Percentiles rank a stretch among this genome's conserved stretches.
These are phyloP conservation scores for Microbotryum scabiosae DNA, from an alignment of 1,284 basidiomycete genomes.

Conservation along the genomic window DNA sequence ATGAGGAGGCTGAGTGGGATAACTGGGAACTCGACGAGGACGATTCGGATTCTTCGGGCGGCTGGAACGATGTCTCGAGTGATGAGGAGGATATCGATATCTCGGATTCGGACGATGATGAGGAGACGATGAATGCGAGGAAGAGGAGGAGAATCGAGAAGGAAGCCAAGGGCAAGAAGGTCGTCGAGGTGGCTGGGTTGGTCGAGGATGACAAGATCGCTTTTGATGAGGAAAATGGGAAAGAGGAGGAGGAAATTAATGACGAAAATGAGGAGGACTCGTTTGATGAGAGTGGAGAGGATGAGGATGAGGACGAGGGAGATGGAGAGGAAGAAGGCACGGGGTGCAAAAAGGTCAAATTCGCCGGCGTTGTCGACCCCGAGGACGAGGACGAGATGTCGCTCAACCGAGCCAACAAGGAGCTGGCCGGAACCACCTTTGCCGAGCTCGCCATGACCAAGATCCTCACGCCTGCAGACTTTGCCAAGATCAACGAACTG, in stretches of 20 bases:
- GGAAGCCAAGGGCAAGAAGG: slow-evolving; percentile 8
- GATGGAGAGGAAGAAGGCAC: slow-evolving; percentile 34
- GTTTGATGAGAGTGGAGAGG: slow-evolving; percentile 25
- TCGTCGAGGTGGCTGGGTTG: slow-evolving; percentile 12
- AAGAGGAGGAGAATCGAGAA: slow-evolving; percentile 4
- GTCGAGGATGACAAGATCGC: slow-evolving; percentile 27
- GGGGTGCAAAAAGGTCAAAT: slow-evolving; percentile 44
- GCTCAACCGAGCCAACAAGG: slow-evolving; percentile 26
- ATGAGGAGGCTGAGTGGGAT: slow-evolving; percentile 71
- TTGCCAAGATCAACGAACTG: slow-evolving; percentile 83
- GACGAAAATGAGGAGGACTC: slow-evolving; percentile 37
- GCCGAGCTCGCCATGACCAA: slow-evolving; percentile 59
- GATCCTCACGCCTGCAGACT: slow-evolving; percentile 98
- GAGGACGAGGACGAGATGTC: slow-evolving; percentile 28
- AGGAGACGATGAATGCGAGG: slow-evolving; percentile 16
- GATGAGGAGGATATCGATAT: slow-evolving; percentile 66
- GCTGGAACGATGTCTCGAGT: slow-evolving; percentile 79
- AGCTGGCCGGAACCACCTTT: slow-evolving; percentile 12
- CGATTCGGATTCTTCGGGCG: slow-evolving; percentile 56
- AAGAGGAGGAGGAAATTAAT: slow-evolving; percentile 17
- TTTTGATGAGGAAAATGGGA: slow-evolving; percentile 32
- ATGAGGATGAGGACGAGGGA: slow-evolving; percentile 32
- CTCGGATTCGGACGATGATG: slow-evolving; percentile 50
- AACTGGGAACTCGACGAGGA: slow-evolving; percentile 80
- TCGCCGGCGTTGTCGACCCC: slow-evolving; percentile 41